Evolutionary conservation across 495 filamentous ascomycete genomes (phyloP), one percentile per base, ranked within the genome.

Genomic region (Neurospora sp.): DNA sequence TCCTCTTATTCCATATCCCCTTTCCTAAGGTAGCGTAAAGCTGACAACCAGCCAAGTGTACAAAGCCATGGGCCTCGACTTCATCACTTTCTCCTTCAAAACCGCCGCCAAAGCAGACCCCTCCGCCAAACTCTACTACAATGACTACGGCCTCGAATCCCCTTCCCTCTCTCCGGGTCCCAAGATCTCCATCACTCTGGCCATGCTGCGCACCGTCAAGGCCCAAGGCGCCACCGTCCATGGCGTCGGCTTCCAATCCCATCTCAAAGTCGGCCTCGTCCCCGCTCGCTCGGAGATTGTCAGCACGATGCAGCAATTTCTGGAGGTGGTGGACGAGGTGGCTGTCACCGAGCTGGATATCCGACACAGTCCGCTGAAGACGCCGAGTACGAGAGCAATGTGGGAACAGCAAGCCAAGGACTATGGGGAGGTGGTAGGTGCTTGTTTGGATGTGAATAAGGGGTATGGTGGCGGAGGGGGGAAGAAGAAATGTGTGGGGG

Each of bases 341-440:
- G 87, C 85, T 1, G 77, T 89, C 69, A 91, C 90, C 38, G 88
- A 90, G 79, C 79, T 91, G 2, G 89, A 91, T 76, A 84, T 90
- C 70, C 74, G 86, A 11, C 81, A 83, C 72, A 74, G 83, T 3
- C 84, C 84, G 72, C 77, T 83, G 23, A 66, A 37, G 6, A 1
- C 5, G 54, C 76, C 76, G 11, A 75, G 82, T 40, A 46, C 71
- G 18, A 82, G 84, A 3, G 80, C 83, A 54, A 79, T 76, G 23
- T 60, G 86, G 44, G 74, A 79, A 6, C 81, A 86, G 77, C 89
- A 92, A 81, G 82, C 83, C 40, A 81, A 75, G 6, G 87, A 88
- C 70, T 91, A 90, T 73, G 70, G 79, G 31, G 83, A 79, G 41
- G 81, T 87, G 39, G 85, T 87, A 10, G 80, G 79, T 10, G 87